Evolutionary conservation across 192 early-diverging fungal genomes (phyloP).

Genomic region (Mortierella hygrophila): DNA sequence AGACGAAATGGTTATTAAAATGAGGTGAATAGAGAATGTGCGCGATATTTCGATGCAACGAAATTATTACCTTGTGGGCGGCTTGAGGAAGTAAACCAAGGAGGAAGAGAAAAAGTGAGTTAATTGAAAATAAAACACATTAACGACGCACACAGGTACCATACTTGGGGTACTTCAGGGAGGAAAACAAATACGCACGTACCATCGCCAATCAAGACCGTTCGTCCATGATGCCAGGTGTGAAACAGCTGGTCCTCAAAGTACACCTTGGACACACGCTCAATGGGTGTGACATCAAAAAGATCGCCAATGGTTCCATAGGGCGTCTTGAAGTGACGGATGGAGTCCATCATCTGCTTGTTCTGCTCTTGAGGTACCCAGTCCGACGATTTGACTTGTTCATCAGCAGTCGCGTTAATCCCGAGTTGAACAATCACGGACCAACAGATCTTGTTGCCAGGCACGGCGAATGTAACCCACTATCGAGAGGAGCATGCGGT

Average conservation of each 20-base stretch:
- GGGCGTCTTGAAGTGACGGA: conserved; percentile 10
- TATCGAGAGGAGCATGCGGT: too few relatives aligned
- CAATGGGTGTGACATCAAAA: conserved; percentile 13
- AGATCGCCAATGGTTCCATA: conserved; percentile 12
- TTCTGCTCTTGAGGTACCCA: conserved; percentile 12
- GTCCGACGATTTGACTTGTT: conserved; percentile 5
- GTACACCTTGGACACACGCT: conserved; percentile 2
- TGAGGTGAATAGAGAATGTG: too few relatives aligned
- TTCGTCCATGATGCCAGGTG: conserved; percentile 13
- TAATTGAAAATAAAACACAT: too few relatives aligned
- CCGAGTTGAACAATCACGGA: neutral
- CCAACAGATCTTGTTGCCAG: neutral
- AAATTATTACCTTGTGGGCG: conserved; percentile 5
- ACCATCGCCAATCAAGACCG: conserved; percentile 7
- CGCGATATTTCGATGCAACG: neutral
- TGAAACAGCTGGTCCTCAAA: conserved; percentile 11
- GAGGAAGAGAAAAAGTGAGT: too few relatives aligned
- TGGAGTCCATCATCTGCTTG: conserved; percentile 4
- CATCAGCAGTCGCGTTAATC: neutral
- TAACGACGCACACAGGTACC: too few relatives aligned
- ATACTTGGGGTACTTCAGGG: too few relatives aligned
- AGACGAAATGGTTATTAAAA: too few relatives aligned
- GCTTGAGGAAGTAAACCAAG: neutral
- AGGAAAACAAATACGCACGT: too few relatives aligned
- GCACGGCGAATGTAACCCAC: neutral